Evolutionary conservation across 2,329 filamentous ascomycete species (phyloP).

Genomic region (Nakataea oryzae): DNA sequence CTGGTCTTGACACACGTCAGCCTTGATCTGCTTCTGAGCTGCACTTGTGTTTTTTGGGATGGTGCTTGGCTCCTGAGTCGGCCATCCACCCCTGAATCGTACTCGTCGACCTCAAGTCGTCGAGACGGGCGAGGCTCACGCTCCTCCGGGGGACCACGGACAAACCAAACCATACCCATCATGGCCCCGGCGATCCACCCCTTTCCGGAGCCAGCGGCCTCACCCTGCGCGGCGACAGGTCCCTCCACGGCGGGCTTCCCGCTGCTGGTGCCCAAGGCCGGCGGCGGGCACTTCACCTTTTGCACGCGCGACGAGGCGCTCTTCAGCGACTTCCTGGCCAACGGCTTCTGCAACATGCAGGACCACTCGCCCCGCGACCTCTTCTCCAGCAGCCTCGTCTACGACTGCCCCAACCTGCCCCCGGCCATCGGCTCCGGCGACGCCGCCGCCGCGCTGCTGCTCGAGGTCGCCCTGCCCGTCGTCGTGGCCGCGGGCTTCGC

Average conservation of each 20-base stretch:
- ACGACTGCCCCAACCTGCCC: background rate
- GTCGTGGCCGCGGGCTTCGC: background rate
- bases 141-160: no score
- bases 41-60: no score
- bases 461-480: background rate
- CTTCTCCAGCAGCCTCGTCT: background rate
- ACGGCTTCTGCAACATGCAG: slow-evolving; percentile 1
- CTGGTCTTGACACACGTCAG: no score
- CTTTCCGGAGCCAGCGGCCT: no score
- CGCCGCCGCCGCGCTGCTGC: background rate
- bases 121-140: no score
- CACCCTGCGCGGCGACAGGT: background rate
- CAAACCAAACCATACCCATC: no score
- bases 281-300: background rate
- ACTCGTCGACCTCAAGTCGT: no score
- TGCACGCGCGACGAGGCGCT: background rate
- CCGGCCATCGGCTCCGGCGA: background rate
- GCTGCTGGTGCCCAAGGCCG: background rate
- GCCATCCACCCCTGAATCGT: no score
- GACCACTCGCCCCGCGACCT: background rate
- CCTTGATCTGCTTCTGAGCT: no score
- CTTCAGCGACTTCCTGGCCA: background rate
- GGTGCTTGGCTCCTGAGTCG: no score
- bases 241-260: background rate
- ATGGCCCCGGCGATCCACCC: background rate